Base-by-base conservation (phyloP, 1,284 basidiomycete genomes). In the Microbotryomycetes sp. region DNA sequence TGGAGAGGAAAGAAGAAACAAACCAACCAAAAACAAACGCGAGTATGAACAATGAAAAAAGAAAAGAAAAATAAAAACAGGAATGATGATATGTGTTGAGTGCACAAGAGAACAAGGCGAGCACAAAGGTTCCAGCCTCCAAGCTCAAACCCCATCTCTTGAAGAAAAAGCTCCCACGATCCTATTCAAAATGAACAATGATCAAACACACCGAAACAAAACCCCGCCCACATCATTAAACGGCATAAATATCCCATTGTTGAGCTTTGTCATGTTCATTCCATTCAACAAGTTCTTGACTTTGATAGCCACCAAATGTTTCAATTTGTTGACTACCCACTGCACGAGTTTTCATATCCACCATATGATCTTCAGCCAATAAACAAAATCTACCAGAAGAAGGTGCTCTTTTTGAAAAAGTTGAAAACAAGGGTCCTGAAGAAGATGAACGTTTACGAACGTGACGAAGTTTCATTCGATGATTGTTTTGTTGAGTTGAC, bases 341-440 rank as follows among this genome's bases (percentile, higher is more conserved):
- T 12, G 50, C 50, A n/a, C 50, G 50, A 14, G 50, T 52, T 19
- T n/a, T 19, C 50, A 52, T 52, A 19, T 52, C 50, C 50, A 26
- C 26, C 25, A 52, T 12, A 52, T 52, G 50, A 29, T 52, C 50
- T 19, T 52, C 25, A 4, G 50, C 12, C 25, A 52, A 26, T 23
- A 52, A 26, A 29, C 19, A 52, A 29, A 26, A 52, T 19, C 36
- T 42, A 19, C 36, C 36, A 42, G 12, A 12, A 9, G 36, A 42
- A 42, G 36, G 36, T 19, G 36, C 36, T 12, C 36, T 9, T 15
- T 25, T n/a, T 29, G 36, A 42, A 9, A 42, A 42, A n/a, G n/a
- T n/a, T 12, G 12, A 12, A 9, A 12, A 12, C 19, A 19, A 9
- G 12, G 36, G 36, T 12, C 36, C 36, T 12, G 36, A 42, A 42